These are phyloP conservation scores for Kluyveromyces sp. DNA, from an alignment of 1,139 yeast genomes.

Conservation along the genomic window DNA sequence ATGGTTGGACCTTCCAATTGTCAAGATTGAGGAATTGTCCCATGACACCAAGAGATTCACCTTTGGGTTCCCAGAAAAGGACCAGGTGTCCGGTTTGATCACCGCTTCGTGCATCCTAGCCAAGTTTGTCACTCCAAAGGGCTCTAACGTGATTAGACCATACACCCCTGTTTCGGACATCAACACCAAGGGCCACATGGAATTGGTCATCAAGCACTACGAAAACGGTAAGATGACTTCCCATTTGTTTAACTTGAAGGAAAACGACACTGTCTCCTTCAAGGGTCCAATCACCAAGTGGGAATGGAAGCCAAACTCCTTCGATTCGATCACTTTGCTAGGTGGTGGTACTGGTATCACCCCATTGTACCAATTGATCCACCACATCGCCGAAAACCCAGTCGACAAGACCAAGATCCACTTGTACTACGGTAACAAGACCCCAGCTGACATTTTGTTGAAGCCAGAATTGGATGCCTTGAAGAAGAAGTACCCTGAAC, in stretches of 20 bases:
- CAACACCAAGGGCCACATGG: conserved; percentile 64
- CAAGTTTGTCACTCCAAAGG: conserved; percentile 77
- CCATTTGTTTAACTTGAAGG: conserved; percentile 65
- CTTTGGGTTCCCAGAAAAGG: conserved; percentile 63
- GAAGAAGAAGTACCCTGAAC: conserved; percentile 61
- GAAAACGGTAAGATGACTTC: conserved; percentile 76
- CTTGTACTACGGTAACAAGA: conserved; percentile 71
- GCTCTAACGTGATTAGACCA: conserved; percentile 87
- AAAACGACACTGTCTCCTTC: conserved; percentile 76
- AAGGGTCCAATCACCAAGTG: conserved; percentile 94
- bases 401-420: conserved; percentile 78
- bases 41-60: conserved; percentile 57
- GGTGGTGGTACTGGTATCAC: conserved; percentile 98
- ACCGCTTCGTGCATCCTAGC: conserved; percentile 77
- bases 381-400: conserved; percentile 63
- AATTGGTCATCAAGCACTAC: conserved; percentile 78
- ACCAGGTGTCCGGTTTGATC: conserved; percentile 68
- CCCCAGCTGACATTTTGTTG: conserved; percentile 71
- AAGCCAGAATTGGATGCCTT: conserved; percentile 66
- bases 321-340: conserved; percentile 68
- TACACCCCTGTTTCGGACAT: conserved; percentile 85
- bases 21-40: conserved; percentile 49
- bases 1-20: conserved; percentile 71
- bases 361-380: conserved; percentile 82
- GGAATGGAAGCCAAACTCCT: conserved; percentile 86